phyloP scores from a whole-genome alignment of 179 eudicot genomes.

The Silene noctiflora region DNA sequence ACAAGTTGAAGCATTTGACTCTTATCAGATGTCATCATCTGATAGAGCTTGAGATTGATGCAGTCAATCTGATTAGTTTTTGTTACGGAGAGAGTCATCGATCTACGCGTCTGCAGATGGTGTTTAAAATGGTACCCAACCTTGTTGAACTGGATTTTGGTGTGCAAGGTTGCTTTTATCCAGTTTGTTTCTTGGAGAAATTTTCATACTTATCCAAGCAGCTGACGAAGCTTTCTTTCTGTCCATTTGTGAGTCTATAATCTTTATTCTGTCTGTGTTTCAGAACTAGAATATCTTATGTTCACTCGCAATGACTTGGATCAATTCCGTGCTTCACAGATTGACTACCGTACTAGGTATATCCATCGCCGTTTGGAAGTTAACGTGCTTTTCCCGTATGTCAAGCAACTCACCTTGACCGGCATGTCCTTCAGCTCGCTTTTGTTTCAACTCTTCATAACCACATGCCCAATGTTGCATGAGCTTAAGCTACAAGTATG shows the following conservation, averaged over 20 bases:
- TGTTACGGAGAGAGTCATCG: background rate
- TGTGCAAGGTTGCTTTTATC: background rate
- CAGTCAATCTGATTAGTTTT: background rate
- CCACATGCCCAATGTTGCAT: background rate
- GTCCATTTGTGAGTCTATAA: background rate
- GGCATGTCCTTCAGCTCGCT: background rate
- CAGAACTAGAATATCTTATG: background rate
- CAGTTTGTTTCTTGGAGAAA: background rate
- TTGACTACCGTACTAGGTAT: background rate
- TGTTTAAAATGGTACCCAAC: background rate
- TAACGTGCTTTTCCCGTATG: background rate
- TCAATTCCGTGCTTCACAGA: background rate
- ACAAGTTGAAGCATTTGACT: background rate
- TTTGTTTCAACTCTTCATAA: background rate
- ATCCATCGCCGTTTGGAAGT: background rate
- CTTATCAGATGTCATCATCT: background rate
- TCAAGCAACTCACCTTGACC: background rate
- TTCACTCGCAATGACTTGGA: too few relatives aligned
- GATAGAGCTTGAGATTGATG: background rate
- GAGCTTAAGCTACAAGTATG: background rate
- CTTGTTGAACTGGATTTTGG: background rate
- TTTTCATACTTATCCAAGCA: slow-evolving; percentile 7
- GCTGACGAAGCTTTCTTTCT: slow-evolving; percentile 8
- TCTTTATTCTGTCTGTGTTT: background rate
- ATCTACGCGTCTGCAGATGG: background rate